Conservation (phyloP, 192 early-diverging fungal genomes). For the Entomortierella beljakovae region DNA sequence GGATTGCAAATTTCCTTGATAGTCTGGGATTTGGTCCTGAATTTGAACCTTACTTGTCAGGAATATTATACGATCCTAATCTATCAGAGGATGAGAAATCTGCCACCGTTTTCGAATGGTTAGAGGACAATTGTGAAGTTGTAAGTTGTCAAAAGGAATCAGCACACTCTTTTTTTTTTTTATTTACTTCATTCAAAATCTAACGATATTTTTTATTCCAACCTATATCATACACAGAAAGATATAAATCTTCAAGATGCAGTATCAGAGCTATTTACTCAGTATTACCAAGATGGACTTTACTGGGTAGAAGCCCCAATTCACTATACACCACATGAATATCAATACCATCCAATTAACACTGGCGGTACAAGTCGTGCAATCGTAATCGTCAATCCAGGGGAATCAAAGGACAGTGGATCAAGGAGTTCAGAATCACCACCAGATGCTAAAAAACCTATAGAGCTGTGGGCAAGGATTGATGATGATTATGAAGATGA, state of each 20-base stretch:
- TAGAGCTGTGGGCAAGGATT: conserved; percentile 34
- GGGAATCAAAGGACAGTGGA: not conserved
- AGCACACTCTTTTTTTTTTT: not conserved
- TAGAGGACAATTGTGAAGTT: conserved; percentile 28
- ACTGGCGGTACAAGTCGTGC: conserved; percentile 12
- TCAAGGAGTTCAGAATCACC: not conserved
- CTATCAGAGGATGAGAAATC: conserved; percentile 47
- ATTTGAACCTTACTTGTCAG: conserved; percentile 40
- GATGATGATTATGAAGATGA: conserved; percentile 33
- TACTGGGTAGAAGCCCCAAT: conserved; percentile 42
- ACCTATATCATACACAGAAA: conserved; percentile 10
- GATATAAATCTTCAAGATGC: conserved; percentile 47
- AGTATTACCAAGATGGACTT: conserved; percentile 31
- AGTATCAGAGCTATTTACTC: conserved; percentile 36
- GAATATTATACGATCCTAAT: conserved; percentile 35
- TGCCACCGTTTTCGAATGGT: conserved; percentile 34
- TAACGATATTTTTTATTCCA: not conserved
- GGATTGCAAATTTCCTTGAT: conserved; percentile 46
- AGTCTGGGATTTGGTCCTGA: conserved; percentile 34
- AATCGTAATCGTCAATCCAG: conserved; percentile 23
- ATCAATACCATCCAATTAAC: conserved; percentile 16
- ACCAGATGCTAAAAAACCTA: not conserved
- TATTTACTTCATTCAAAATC: not conserved
- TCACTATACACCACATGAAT: conserved; percentile 12
- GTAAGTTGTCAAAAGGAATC: no score